These are phyloP conservation scores for Porcisia hertigi DNA, from an alignment of 208 protist species.

Conservation along the genomic window DNA sequence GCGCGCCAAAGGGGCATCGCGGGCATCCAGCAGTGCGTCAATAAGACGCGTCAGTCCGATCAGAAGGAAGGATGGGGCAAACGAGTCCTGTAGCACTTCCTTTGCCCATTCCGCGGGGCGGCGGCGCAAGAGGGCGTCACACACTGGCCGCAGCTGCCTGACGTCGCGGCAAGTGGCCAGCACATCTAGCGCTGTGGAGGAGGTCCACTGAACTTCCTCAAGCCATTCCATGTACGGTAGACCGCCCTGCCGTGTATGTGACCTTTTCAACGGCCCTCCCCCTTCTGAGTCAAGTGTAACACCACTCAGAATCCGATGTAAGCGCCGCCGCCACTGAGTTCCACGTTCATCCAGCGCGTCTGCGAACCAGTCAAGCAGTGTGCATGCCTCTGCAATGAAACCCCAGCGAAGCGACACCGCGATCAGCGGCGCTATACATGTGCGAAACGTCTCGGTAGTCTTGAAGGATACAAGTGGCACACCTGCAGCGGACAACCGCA, in stretches of 20 bases:
- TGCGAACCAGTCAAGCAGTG: slow-evolving; percentile 29
- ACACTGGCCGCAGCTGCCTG: slow-evolving; percentile 36
- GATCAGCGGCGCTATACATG: slow-evolving; percentile 17
- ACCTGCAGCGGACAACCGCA: neutral
- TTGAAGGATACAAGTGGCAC: neutral
- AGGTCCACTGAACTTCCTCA: slow-evolving; percentile 1
- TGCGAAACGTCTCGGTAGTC: slow-evolving; percentile 1
- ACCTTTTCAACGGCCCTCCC: neutral
- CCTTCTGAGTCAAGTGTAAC: neutral
- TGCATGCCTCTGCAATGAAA: slow-evolving; percentile 10
- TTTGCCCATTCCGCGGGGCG: slow-evolving; percentile 19
- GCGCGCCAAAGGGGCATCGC: slow-evolving; percentile 59
- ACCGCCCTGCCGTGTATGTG: neutral
- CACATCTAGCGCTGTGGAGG: slow-evolving; percentile 25
- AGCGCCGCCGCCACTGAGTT: slow-evolving; percentile 20
- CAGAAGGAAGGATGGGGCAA: slow-evolving; percentile 38
- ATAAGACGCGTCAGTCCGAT: slow-evolving; percentile 31
- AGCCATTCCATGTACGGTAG: slow-evolving; percentile 13
- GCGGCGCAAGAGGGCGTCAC: slow-evolving; percentile 38
- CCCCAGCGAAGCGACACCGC: slow-evolving; percentile 25
- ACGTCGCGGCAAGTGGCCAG: slow-evolving; percentile 20
- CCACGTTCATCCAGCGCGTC: slow-evolving; percentile 16
- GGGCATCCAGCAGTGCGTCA: slow-evolving; percentile 29
- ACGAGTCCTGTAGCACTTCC: slow-evolving; percentile 43
- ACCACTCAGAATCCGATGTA: slow-evolving; percentile 2